Percentiles rank a stretch among this genome's conserved stretches.
These are phyloP conservation scores for Auriscalpium microsporum DNA, from an alignment of 768 basidiomycete genomes.

Conservation along the genomic window DNA sequence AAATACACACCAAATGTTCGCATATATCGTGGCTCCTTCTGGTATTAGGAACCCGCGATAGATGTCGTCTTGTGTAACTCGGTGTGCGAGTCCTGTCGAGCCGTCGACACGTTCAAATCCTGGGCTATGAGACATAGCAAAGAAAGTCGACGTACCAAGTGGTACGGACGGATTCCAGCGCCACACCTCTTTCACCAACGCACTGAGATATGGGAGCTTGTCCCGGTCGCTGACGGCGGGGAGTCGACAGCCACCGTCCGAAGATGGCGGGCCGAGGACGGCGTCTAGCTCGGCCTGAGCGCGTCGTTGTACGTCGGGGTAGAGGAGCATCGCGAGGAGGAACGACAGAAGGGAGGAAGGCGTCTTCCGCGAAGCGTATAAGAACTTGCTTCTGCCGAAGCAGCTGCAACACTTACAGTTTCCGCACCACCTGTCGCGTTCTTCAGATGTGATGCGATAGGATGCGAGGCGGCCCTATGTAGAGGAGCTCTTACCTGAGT, in stretches of 20 bases:
- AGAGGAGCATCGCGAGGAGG: neutral
- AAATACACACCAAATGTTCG: slow-evolving; percentile 8
- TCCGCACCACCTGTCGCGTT: neutral
- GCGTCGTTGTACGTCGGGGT: neutral
- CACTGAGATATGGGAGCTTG: neutral
- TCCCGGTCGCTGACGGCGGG: neutral
- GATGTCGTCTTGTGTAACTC: slow-evolving; percentile 16
- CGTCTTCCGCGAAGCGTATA: neutral
- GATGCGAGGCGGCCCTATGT: neutral
- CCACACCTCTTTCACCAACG: neutral
- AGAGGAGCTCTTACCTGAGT: neutral
- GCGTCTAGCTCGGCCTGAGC: neutral
- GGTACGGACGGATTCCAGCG: neutral
- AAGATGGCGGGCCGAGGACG: neutral
- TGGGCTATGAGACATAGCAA: too few species aligned
- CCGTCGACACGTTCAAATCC: too few species aligned
- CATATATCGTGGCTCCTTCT: slow-evolving; percentile 4
- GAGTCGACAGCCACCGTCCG: neutral
- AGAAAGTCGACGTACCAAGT: neutral
- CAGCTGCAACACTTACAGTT: neutral
- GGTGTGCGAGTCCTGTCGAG: slow-evolving; percentile 13
- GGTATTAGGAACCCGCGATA: slow-evolving; percentile 18
- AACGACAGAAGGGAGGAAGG: neutral
- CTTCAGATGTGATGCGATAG: neutral
- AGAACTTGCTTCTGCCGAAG: neutral